Evolutionary conservation across 2,329 filamentous ascomycete genomes (phyloP).

Genomic region (Diplodia corticola): DNA sequence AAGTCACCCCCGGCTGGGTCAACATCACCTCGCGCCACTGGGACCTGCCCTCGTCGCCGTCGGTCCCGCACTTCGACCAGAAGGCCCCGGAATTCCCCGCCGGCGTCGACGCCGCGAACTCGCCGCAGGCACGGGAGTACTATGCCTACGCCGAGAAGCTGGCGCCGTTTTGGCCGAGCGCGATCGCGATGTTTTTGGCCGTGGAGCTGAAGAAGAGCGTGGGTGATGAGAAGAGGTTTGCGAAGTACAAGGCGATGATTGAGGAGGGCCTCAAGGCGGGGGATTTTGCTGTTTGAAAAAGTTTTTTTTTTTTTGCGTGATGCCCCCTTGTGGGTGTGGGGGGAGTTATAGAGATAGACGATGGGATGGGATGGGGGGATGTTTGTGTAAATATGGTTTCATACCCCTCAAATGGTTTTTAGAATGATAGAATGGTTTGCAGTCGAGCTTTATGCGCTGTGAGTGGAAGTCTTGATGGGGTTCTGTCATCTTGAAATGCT

Average conservation of each 20-base stretch:
- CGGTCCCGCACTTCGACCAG: not conserved
- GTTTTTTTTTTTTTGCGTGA: no score
- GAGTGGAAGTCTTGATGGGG: no score
- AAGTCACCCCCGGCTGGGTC: not conserved
- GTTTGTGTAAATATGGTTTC: not conserved
- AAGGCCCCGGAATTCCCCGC: not conserved
- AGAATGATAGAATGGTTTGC: not conserved
- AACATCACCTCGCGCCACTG: not conserved
- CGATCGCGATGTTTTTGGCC: not conserved
- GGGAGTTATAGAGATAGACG: not conserved
- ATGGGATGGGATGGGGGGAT: not conserved
- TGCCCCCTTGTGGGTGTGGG: no score
- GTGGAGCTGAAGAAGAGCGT: not conserved
- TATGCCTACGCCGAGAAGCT: not conserved
- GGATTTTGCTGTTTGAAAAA: not conserved
- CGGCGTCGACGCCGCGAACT: not conserved
- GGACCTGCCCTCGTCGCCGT: not conserved
- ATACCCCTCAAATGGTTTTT: conserved; percentile 20
- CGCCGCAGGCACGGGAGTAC: not conserved
- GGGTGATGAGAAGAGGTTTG: not conserved
- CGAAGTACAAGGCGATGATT: not conserved
- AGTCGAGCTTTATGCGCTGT: no score
- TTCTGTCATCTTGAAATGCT: no score
- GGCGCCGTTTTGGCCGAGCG: not conserved
- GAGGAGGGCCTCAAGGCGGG: not conserved